Evolutionary conservation across 2,329 filamentous ascomycete genomes (phyloP).

Genomic region (Claviceps capensis): DNA sequence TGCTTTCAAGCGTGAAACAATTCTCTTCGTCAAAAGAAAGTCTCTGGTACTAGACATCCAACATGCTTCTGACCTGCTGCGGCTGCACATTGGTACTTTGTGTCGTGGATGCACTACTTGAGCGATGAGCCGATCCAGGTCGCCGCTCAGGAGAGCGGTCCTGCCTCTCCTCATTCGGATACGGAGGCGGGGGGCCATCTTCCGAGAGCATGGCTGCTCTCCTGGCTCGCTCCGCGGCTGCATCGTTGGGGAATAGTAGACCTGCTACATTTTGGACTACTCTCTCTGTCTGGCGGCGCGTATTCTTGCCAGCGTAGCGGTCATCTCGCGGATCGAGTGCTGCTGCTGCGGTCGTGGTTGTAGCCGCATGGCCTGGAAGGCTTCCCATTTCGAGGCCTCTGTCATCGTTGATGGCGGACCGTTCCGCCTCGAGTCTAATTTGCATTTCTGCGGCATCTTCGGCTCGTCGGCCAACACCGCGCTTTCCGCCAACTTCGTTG

Average conservation of each 20-base stretch:
- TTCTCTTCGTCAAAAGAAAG: not conserved
- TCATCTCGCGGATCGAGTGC: not conserved
- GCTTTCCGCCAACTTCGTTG: conserved; percentile 36
- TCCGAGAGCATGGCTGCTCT: conserved; percentile 26
- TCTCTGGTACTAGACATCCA: conserved; percentile 33
- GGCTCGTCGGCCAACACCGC: conserved; percentile 27
- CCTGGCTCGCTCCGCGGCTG: conserved; percentile 16
- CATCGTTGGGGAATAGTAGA: conserved; percentile 34
- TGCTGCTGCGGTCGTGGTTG: not conserved
- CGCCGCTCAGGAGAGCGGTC: conserved; percentile 11
- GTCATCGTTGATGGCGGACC: conserved; percentile 15
- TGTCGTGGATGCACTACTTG: conserved; percentile 31
- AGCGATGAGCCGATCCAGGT: conserved; percentile 23
- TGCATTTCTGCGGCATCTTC: conserved; percentile 26
- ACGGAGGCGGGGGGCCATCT: conserved; percentile 32
- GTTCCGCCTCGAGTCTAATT: conserved; percentile 18
- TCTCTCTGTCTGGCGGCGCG: conserved; percentile 30
- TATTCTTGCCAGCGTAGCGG: conserved; percentile 28
- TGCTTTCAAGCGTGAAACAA: not conserved
- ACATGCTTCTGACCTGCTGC: conserved; percentile 44
- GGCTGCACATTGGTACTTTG: conserved; percentile 33
- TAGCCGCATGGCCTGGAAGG: conserved; percentile 12
- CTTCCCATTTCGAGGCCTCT: conserved; percentile 27
- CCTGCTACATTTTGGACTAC: conserved; percentile 28
- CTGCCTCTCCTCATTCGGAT: conserved; percentile 16